Evolutionary conservation across 225 moss, liverwort and hornwort species (phyloP).

Genomic region (Antitrichia curtipendula): DNA sequence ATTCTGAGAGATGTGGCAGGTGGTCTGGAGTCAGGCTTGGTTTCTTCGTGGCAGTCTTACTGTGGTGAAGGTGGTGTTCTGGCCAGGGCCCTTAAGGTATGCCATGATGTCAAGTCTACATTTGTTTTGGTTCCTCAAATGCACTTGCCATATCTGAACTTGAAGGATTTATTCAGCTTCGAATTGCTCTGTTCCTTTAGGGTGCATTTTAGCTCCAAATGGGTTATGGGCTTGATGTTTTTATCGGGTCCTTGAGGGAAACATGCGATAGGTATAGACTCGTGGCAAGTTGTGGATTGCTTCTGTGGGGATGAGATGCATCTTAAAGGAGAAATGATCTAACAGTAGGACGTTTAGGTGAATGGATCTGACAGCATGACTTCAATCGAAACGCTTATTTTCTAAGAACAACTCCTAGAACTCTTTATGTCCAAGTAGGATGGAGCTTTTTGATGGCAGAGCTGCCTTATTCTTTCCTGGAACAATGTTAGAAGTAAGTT

Average conservation of each 20-base stretch:
- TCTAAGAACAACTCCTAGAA: background rate
- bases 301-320: background rate
- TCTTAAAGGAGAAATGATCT: background rate
- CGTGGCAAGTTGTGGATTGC: background rate
- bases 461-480: background rate
- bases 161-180: background rate
- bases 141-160: background rate
- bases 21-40: constrained; percentile 18
- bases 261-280: background rate
- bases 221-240: background rate
- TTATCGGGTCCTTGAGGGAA: background rate
- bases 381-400: background rate
- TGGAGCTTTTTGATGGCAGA: background rate
- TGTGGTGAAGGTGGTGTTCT: constrained; percentile 78
- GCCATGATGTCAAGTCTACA: background rate
- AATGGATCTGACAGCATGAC: background rate
- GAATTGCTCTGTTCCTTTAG: background rate
- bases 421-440: background rate
- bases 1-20: background rate
- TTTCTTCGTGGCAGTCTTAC: constrained; percentile 57
- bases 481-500: background rate
- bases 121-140: background rate
- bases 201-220: background rate
- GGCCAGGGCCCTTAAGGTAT: constrained; percentile 81
- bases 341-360: background rate